Conservation (phyloP, 352 stramenopile species). For the Blastocystis sp. region DNA sequence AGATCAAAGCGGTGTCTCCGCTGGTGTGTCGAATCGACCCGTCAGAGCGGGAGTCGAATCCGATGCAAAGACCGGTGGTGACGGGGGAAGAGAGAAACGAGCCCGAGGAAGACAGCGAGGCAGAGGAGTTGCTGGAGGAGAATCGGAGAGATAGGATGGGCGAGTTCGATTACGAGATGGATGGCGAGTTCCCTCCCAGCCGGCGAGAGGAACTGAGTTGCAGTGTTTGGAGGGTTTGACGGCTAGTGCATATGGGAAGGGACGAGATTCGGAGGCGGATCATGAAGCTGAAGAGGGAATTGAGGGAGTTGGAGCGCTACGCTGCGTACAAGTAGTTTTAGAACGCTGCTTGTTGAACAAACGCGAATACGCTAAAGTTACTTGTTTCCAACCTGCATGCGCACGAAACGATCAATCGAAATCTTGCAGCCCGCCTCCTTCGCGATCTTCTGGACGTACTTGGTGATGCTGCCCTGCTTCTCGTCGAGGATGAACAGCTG, state of each 20-base stretch:
- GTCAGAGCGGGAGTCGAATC: neutral
- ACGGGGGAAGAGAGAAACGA: neutral
- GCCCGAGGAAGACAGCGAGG: neutral
- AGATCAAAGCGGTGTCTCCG: constrained; percentile 35
- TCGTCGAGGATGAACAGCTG: constrained; percentile 69
- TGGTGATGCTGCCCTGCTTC: constrained; percentile 43
- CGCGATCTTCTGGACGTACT: constrained; percentile 41
- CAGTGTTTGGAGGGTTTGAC: no score
- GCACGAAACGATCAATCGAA: constrained; percentile 50
- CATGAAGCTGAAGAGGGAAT: neutral
- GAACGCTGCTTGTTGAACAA: neutral
- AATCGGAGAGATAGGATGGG: neutral
- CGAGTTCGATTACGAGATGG: neutral
- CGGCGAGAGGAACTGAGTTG: no score
- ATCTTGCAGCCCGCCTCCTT: constrained; percentile 52
- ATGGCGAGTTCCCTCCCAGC: neutral
- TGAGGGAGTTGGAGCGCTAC: neutral
- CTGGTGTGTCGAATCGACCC: neutral
- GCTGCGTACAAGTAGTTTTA: neutral
- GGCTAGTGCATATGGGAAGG: neutral
- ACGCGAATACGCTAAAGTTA: constrained; percentile 66
- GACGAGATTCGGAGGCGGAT: neutral
- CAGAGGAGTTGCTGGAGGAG: no score
- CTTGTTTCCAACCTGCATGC: constrained; percentile 64
- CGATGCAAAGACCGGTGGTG: neutral